Evolutionary conservation across 257 asterid genomes (phyloP).

Genomic region (Rauvolfia tetraphylla): DNA sequence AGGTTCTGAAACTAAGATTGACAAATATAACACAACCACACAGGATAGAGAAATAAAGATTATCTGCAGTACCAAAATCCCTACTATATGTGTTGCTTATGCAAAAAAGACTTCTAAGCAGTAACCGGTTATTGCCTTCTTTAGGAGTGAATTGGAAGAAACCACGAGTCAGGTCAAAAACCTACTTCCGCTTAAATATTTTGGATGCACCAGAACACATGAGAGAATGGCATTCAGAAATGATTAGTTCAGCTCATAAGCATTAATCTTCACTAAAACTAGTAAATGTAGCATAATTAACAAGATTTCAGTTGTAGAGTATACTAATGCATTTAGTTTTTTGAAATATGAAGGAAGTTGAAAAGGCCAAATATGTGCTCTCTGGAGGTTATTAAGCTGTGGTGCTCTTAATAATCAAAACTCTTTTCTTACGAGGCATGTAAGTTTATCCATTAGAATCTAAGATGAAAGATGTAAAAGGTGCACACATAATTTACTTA

Average conservation of each 20-base stretch:
- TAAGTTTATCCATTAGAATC: not conserved
- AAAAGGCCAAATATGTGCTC: not conserved
- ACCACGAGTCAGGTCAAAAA: not conserved
- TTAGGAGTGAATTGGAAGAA: not conserved
- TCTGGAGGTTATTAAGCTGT: slow-evolving; percentile 3
- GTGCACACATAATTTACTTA: slow-evolving; percentile 36
- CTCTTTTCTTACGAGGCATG: not conserved
- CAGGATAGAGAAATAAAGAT: not conserved
- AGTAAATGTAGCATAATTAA: not conserved
- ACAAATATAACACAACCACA: slow-evolving; percentile 4
- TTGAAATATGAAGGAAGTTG: not conserved
- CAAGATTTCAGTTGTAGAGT: not conserved
- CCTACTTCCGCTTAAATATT: not conserved
- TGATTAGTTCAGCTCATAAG: not conserved
- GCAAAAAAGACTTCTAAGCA: not conserved
- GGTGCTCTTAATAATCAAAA: not conserved
- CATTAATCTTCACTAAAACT: not conserved
- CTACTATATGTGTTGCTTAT: not conserved
- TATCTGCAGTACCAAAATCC: not conserved
- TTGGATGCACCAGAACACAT: not conserved
- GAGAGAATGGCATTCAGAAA: not conserved
- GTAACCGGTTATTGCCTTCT: not conserved
- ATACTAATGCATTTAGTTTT: not conserved
- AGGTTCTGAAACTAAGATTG: not conserved
- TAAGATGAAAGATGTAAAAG: not conserved